Percentiles rank a stretch among this genome's conserved stretches.
phyloP scores from a whole-genome alignment of 306 rosid genomes.

The Oemleria cerasiformis region DNA sequence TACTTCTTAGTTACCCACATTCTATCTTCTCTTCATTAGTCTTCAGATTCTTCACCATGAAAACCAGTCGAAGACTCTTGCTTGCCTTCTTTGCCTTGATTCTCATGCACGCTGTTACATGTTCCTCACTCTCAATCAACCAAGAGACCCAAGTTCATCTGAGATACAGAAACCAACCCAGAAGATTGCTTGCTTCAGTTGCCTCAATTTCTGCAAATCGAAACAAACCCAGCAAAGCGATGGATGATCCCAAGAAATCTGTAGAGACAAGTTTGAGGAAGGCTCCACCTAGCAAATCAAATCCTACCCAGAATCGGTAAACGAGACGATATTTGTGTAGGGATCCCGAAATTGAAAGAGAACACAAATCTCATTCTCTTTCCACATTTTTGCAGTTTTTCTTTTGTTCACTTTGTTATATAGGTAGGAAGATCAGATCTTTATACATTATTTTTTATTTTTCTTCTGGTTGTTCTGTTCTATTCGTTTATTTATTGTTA shows the following conservation, averaged over 20 bases:
- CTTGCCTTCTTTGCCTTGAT: slow-evolving; percentile 39
- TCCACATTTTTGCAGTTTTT: slow-evolving; percentile 36
- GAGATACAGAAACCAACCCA: slow-evolving; percentile 25
- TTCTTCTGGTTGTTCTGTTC: slow-evolving; percentile 9
- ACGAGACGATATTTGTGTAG: slow-evolving; percentile 13
- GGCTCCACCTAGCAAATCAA: slow-evolving; percentile 63
- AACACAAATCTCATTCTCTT: slow-evolving; percentile 25
- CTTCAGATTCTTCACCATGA: slow-evolving; percentile 38
- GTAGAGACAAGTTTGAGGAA: slow-evolving; percentile 47
- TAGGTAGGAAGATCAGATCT: slow-evolving; percentile 43
- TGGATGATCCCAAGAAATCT: slow-evolving; percentile 42
- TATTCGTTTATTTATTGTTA: background rate
- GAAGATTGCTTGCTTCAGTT: slow-evolving; percentile 45
- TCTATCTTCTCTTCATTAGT: slow-evolving; percentile 17
- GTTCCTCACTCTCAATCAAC: slow-evolving; percentile 33
- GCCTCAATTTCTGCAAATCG: slow-evolving; percentile 33
- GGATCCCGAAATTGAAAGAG: slow-evolving; percentile 36
- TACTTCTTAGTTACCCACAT: background rate
- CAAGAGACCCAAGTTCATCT: slow-evolving; percentile 29
- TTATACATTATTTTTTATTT: slow-evolving; percentile 13
- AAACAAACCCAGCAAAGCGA: slow-evolving; percentile 28
- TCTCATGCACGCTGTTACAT: slow-evolving; percentile 32
- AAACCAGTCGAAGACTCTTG: slow-evolving; percentile 37
- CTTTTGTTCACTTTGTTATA: slow-evolving; percentile 14
- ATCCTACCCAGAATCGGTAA: slow-evolving; percentile 69